A percentile compares a stretch with the other conserved stretches of the same genome.
These are phyloP conservation scores for Saccharomyces hybrid DNA, from an alignment of 1,139 yeast species.

Conservation along the genomic window DNA sequence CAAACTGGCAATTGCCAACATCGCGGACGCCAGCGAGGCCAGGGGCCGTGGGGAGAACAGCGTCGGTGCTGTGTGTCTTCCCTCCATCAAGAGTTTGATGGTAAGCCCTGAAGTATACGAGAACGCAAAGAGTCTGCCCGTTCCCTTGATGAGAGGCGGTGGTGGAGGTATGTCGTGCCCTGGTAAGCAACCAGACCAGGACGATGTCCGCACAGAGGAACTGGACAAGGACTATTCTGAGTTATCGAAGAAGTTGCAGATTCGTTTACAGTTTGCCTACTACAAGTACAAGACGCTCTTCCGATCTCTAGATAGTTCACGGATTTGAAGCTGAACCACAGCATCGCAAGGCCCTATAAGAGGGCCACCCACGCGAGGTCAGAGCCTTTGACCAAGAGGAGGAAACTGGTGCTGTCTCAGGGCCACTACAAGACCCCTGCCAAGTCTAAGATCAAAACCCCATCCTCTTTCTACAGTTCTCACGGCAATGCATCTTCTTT, in stretches of 20 bases:
- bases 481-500: neutral
- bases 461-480: neutral
- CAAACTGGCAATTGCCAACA: constrained; percentile 8
- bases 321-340: constrained; percentile 12
- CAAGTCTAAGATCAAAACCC: constrained; percentile 7
- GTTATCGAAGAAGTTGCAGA: constrained; percentile 57
- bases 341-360: neutral
- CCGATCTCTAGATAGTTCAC: no score
- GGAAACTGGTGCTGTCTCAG: constrained; percentile 24
- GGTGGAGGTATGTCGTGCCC: neutral
- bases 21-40: neutral
- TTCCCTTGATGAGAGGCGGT: neutral
- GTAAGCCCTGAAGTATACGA: neutral
- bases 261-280: constrained; percentile 69
- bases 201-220: neutral
- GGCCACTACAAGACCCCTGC: constrained; percentile 24
- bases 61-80: neutral
- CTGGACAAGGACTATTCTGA: constrained; percentile 9
- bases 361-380: neutral
- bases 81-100: constrained; percentile 1
- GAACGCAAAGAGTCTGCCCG: neutral
- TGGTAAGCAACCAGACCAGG: neutral
- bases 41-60: neutral
- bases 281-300: constrained; percentile 63
- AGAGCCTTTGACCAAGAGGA: constrained; percentile 9